Percentiles rank a stretch among this genome's conserved stretches.
Evolutionary conservation across 2,329 filamentous ascomycete species (phyloP).

Genomic region (Lachnellula occidentalis): DNA sequence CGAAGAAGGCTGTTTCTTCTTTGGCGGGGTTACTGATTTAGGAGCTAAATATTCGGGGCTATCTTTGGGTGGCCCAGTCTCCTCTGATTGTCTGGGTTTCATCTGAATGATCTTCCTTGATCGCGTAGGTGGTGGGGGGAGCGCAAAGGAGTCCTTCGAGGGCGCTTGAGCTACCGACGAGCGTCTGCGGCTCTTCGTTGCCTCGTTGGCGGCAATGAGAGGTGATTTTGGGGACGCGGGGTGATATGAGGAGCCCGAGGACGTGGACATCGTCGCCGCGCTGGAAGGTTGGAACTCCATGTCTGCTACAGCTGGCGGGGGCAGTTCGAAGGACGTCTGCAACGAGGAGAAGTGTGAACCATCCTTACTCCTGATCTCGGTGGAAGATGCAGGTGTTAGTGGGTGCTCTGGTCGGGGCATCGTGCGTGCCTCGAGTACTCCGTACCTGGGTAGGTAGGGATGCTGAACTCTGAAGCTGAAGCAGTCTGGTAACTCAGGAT

Average conservation of each 20-base stretch:
- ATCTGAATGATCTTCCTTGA: constrained; percentile 97
- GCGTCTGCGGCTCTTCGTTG: constrained; percentile 38
- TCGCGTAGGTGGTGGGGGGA: constrained; percentile 87
- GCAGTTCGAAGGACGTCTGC: constrained; percentile 68
- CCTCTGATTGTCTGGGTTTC: constrained; percentile 60
- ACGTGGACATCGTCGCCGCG: constrained; percentile 32
- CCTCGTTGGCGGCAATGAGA: constrained; percentile 35
- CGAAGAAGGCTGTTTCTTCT: constrained; percentile 71
- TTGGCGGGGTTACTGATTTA: constrained; percentile 34
- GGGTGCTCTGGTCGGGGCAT: constrained; percentile 66
- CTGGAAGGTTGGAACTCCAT: constrained; percentile 44
- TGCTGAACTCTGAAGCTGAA: too few species aligned
- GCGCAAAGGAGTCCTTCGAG: constrained; percentile 61
- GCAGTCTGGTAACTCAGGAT: neutral
- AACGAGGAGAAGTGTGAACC: constrained; percentile 55
- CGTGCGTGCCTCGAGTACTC: constrained; percentile 10
- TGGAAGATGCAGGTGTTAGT: constrained; percentile 74
- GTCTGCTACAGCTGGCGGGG: constrained; percentile 63
- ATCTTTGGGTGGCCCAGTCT: constrained; percentile 14
- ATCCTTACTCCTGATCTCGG: constrained; percentile 71
- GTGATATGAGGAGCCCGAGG: constrained; percentile 46
- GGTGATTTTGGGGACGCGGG: constrained; percentile 40
- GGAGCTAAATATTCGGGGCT: constrained; percentile 14
- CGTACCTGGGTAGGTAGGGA: neutral
- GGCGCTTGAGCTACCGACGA: constrained; percentile 39